Evolutionary conservation across 495 filamentous ascomycete genomes (phyloP).

Genomic region (Bacidia rubella): DNA sequence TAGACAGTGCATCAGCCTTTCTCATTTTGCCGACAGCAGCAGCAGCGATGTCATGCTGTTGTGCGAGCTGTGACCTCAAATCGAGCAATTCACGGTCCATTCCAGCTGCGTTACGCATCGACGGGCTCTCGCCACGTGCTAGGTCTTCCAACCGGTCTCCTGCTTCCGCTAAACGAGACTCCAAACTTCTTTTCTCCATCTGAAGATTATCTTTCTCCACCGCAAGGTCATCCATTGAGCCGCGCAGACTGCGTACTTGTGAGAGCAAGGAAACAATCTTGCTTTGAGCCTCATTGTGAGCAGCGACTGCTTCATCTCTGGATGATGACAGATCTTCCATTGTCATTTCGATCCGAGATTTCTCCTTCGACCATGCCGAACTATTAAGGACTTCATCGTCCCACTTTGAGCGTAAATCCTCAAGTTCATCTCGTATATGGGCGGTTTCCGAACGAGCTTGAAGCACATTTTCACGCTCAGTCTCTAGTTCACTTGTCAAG

Average conservation of each 20-base stretch:
- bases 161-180: slow-evolving; percentile 76
- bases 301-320: slow-evolving; percentile 79
- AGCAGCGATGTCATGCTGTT: slow-evolving; percentile 84
- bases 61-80: slow-evolving; percentile 76
- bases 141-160: slow-evolving; percentile 86
- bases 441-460: slow-evolving; percentile 53
- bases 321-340: slow-evolving; percentile 80
- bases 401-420: slow-evolving; percentile 92
- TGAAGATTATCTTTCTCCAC: slow-evolving; percentile 73
- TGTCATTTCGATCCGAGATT: slow-evolving; percentile 78
- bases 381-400: slow-evolving; percentile 97
- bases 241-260: slow-evolving; percentile 77
- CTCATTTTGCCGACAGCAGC: slow-evolving; percentile 97
- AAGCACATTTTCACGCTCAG: slow-evolving; percentile 77
- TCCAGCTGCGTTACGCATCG: slow-evolving; percentile 80
- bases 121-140: slow-evolving; percentile 71
- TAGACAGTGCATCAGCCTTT: slow-evolving; percentile 76
- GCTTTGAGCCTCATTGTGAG: slow-evolving; percentile 88
- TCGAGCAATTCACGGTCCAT: slow-evolving; percentile 84
- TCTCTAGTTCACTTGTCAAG: slow-evolving; percentile 79
- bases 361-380: slow-evolving; percentile 97
- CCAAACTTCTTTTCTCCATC: slow-evolving; percentile 82
- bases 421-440: slow-evolving; percentile 80
- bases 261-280: slow-evolving; percentile 81
- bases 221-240: slow-evolving; percentile 71